Percentiles rank a stretch among this genome's conserved stretches.
phyloP scores from a whole-genome alignment of 164 flowering plant genomes.

The Saururus chinensis region DNA sequence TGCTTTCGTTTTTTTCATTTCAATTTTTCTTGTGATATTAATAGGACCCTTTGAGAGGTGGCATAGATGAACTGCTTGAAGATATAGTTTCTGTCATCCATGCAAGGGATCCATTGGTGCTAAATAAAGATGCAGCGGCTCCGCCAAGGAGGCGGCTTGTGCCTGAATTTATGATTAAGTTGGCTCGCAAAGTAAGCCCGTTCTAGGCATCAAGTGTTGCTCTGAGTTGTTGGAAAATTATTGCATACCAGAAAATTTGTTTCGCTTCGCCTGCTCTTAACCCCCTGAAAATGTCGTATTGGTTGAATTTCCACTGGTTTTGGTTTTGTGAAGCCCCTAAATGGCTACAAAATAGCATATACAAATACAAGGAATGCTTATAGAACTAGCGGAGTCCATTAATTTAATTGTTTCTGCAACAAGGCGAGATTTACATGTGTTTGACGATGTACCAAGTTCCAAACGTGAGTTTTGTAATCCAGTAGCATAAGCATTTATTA shows the following conservation, averaged over 20 bases:
- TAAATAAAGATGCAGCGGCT: conserved; percentile 40
- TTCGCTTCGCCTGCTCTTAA: background rate
- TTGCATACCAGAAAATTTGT: background rate
- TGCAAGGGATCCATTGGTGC: conserved; percentile 45
- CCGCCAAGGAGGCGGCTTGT: conserved; percentile 65
- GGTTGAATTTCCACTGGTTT: background rate
- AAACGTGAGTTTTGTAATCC: no score
- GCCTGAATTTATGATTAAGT: conserved; percentile 60
- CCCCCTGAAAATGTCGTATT: background rate
- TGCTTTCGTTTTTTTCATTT: background rate
- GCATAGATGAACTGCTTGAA: conserved; percentile 62
- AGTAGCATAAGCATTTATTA: no score
- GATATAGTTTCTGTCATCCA: conserved; percentile 52
- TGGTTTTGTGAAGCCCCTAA: background rate
- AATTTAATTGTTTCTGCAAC: no score
- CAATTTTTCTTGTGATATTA: background rate
- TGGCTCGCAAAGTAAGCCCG: conserved; percentile 73
- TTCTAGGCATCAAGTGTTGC: conserved; percentile 13
- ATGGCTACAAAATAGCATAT: no score
- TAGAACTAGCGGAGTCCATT: no score
- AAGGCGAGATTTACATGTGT: no score
- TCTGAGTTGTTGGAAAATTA: background rate
- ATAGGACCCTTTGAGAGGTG: conserved; percentile 97
- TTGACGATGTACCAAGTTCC: no score
- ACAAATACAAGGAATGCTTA: no score